Base-by-base conservation (phyloP, 2,329 filamentous ascomycete genomes). In the Lasiodiplodia sp. region DNA sequence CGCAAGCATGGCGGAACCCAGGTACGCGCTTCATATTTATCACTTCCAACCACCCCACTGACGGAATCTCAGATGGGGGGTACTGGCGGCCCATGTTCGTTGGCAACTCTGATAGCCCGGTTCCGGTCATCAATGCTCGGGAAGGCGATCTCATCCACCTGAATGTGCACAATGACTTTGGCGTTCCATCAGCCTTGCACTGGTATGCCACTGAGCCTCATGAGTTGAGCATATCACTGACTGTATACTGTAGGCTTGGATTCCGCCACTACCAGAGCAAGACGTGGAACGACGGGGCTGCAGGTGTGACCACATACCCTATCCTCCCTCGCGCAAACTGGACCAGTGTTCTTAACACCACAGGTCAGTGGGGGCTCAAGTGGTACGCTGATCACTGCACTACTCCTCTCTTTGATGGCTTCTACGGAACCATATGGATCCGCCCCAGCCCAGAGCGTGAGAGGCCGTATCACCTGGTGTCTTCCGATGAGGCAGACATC, bases 41-140 rank as follows among this genome's bases (percentile, higher is more conserved):
- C n/a, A 5, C 8, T 14, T 4, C 3, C 16, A 7, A 18, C 5
- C 2, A 2, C 1, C 23, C 11, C 12, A 21, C 56, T 58, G 21
- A 58, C n/a, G 6, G 7, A 10, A 18, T 4, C 0, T n/a, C 2
- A 66, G 63, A 66, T 21, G 63, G 63, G 11, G 63, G 63, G 34
- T 31, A 28, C n/a, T 66, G 63, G 63, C 37, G 63, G 14, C 63
- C 63, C 1, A 66, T 66, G 28, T 66, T 66, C 8, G 63, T 66
- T 8, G 63, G 63, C 10, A 66, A 66, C 49, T 53, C 51, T 11
- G 23, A 66, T n/a, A 55, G 51, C 34, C 63, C 63, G 18, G 31
- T 66, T 7, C 34, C 63, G 1, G 47, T 49, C 12, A 55, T 66
- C 38, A 51, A 56, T 34, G 49, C 31, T 14, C 63, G 53, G 1